Base-by-base conservation (phyloP, 2,329 filamentous ascomycete species). In the Claviceps africana region DNA sequence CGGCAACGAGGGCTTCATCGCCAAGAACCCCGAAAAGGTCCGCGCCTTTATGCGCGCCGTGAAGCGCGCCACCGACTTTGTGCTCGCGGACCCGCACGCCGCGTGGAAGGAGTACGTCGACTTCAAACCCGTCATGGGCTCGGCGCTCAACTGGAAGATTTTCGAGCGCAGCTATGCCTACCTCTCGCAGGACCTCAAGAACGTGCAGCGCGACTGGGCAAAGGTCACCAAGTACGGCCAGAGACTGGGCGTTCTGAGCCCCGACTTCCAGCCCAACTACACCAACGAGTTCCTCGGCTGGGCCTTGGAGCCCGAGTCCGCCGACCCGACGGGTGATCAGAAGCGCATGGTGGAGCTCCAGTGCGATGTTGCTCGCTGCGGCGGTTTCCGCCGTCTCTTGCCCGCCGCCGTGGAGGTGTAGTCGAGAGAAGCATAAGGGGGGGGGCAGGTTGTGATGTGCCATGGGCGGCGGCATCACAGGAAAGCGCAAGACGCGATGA, bases 161-260 rank as follows among this genome's bases (percentile, higher is more conserved):
- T 88, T 86, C 61, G 84, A 88, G 74, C 81, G 85, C 55, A 85
- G 81, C 59, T 89, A 79, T 60, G 84, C 85, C 21, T 88, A 88
- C 73, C 86, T 88, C 66, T 85, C 80, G 54, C 75, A 75, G 57
- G 84, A 88, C 58, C 63, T 88, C 57, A 83, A 86, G 77, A 89
- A 89, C 58, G 85, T 89, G 6, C 59, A 67, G 51, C 78, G 86
- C 47, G 85, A 89, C 69, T 89, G 85, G 85, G 67, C 74, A 53
- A 88, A 89, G 74, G 86, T 88, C 11, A 88, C 85, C 46, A 75
- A 73, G 56, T 89, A 89, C 62, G 85, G 85, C 33, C 86, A 88
- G 74, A 73, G 85, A 3, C 73, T 89, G 2, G 82, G 78, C 3
- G 81, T 89, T 25, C 63, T 89, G 53, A 72, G 76, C n/a, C 71